Conservation (phyloP, 176 grass and related monocot species). For the Raddia guianensis region DNA sequence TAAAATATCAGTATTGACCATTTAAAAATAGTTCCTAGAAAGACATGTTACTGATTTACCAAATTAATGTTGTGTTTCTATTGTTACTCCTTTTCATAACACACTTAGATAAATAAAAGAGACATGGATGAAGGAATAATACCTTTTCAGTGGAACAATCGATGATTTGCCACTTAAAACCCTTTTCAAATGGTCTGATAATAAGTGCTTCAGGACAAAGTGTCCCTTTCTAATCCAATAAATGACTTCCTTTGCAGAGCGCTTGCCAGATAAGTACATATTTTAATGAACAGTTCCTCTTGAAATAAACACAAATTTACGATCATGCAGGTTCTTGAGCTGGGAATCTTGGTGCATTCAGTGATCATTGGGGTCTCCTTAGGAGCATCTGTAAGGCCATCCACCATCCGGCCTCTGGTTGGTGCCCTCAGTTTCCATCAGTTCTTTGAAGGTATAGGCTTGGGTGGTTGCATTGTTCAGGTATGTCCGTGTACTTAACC, state of each 20-base stretch:
- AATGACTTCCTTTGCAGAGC: not conserved
- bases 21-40: not conserved
- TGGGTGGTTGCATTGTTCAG: conserved; percentile 96
- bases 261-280: not conserved
- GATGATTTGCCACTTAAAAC: too few species aligned
- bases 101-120: not conserved
- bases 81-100: conserved; percentile 8
- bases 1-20: not conserved
- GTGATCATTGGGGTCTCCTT: conserved; percentile 94
- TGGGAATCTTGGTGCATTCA: conserved; percentile 93
- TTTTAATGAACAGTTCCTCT: conserved; percentile 1
- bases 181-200: not conserved
- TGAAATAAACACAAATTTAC: conserved; percentile 31
- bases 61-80: conserved; percentile 2
- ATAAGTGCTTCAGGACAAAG: conserved; percentile 6
- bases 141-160: conserved; percentile 21
- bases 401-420: conserved; percentile 86
- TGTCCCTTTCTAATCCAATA: conserved; percentile 21
- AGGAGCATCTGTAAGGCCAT: conserved; percentile 70
- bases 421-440: conserved; percentile 98
- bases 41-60: conserved; percentile 17
- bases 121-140: not conserved
- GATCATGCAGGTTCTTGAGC: conserved; percentile 75
- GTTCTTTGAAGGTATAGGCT: conserved; percentile 97
- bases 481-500: conserved; percentile 34